Percentiles rank a stretch among this genome's conserved stretches.
These are phyloP conservation scores for Calonectria naviculata DNA, from an alignment of 2,329 filamentous ascomycete genomes.

Conservation along the genomic window DNA sequence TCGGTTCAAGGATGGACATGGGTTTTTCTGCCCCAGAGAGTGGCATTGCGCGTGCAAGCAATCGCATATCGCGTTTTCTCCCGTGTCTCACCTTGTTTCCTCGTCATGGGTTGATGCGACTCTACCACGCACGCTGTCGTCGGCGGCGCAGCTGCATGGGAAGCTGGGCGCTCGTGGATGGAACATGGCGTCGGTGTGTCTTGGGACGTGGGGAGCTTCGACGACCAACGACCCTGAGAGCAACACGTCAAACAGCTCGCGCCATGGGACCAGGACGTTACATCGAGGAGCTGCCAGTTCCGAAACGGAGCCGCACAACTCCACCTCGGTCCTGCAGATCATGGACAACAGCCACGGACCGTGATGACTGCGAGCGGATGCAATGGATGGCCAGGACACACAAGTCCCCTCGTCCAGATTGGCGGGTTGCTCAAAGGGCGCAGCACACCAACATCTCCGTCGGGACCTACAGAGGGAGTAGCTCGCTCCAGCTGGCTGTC, in stretches of 20 bases:
- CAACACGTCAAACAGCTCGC: constrained; percentile 3
- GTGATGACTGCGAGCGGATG: background rate
- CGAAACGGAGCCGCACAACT: constrained; percentile 23
- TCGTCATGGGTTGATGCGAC: constrained; percentile 12
- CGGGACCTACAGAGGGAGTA: background rate
- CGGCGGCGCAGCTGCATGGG: constrained; percentile 15
- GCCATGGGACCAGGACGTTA: constrained; percentile 13
- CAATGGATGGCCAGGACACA: background rate
- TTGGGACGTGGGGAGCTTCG: constrained; percentile 15
- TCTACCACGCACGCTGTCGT: constrained; percentile 18
- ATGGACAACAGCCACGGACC: constrained; percentile 10
- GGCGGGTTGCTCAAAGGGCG: constrained; percentile 3
- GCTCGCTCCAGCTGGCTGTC: constrained; percentile 3
- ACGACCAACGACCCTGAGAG: constrained; percentile 5
- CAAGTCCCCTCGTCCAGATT: constrained; percentile 12
- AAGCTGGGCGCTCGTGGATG: background rate
- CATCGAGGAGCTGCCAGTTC: constrained; percentile 16
- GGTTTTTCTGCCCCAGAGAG: background rate
- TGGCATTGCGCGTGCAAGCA: constrained; percentile 3
- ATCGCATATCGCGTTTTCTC: background rate
- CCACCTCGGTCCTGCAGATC: constrained; percentile 21
- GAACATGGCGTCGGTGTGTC: background rate
- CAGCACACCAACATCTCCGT: background rate
- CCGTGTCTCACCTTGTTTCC: constrained; percentile 10
- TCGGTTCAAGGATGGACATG: background rate